Evolutionary conservation across 1,139 yeast species (phyloP).

Genomic region (Taphrina pruni): DNA sequence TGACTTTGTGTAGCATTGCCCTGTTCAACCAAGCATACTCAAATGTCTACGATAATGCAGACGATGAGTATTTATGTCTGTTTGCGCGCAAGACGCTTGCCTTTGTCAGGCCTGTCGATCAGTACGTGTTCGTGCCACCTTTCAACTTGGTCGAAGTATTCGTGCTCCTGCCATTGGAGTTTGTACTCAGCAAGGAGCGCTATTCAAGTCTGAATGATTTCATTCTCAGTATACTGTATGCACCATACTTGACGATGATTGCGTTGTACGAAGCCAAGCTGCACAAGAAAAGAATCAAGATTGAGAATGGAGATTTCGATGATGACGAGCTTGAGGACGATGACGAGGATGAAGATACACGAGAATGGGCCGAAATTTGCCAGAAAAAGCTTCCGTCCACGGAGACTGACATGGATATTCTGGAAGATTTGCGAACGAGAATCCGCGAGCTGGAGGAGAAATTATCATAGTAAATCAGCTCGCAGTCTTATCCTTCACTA

Average conservation of each 20-base stretch:
- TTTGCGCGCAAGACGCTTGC: constrained; percentile 83
- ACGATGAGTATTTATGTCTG: constrained; percentile 81
- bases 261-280: constrained; percentile 52
- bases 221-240: constrained; percentile 69
- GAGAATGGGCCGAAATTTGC: constrained; percentile 82
- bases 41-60: constrained; percentile 78
- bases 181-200: constrained; percentile 52
- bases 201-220: constrained; percentile 56
- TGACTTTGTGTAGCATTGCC: constrained; percentile 79
- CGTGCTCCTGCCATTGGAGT: constrained; percentile 55
- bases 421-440: constrained; percentile 11
- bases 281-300: constrained; percentile 44
- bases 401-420: constrained; percentile 64
- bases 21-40: constrained; percentile 84
- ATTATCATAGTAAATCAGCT: no score
- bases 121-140: constrained; percentile 84
- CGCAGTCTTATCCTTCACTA: neutral
- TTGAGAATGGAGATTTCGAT: constrained; percentile 63
- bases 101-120: constrained; percentile 87
- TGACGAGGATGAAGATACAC: constrained; percentile 75
- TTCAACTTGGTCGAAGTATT: constrained; percentile 71
- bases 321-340: constrained; percentile 49
- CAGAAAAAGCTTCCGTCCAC: constrained; percentile 81
- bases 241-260: constrained; percentile 68
- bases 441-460: constrained; percentile 20